Evolutionary conservation across 768 basidiomycete species (phyloP).

Genomic region (Cystobasidium ongulense): DNA sequence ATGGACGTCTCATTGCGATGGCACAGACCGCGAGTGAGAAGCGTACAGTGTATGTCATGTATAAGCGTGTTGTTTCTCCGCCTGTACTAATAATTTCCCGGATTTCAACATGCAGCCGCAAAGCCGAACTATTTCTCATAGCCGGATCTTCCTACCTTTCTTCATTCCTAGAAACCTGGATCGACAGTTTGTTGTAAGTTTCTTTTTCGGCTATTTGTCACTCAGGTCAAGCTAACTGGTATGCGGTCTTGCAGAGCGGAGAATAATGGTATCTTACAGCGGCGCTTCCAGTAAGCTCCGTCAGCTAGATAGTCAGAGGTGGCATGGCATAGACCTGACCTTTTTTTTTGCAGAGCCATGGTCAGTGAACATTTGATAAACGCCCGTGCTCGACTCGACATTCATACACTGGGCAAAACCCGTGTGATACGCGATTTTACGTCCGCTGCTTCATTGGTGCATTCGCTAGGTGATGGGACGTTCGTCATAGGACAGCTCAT

Average conservation of each 20-base stretch:
- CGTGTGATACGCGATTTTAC: slow-evolving; percentile 6
- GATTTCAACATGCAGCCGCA: background rate
- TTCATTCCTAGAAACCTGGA: slow-evolving; percentile 16
- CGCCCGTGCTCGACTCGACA: slow-evolving; percentile 8
- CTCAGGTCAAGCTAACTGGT: background rate
- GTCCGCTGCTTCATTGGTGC: slow-evolving; percentile 2
- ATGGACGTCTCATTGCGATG: background rate
- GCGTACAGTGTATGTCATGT: background rate
- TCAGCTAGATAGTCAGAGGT: background rate
- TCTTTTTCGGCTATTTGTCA: background rate
- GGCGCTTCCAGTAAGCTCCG: slow-evolving; percentile 7
- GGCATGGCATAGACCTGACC: background rate
- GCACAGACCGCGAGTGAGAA: background rate
- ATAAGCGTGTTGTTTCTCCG: background rate
- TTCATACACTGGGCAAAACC: slow-evolving; percentile 13
- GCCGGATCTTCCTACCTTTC: slow-evolving; percentile 18
- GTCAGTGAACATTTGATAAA: slow-evolving; percentile 14
- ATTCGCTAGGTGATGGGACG: slow-evolving; percentile 15
- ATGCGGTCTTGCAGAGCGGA: slow-evolving; percentile 3
- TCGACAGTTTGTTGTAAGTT: slow-evolving; percentile 11
- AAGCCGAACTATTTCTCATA: background rate
- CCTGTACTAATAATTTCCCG: background rate
- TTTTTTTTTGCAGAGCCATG: background rate
- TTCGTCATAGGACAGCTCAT: slow-evolving; percentile 20
- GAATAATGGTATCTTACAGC: slow-evolving; percentile 9